phyloP scores from a whole-genome alignment of 495 filamentous ascomycete species.

The Talaromyces stipitatus region DNA sequence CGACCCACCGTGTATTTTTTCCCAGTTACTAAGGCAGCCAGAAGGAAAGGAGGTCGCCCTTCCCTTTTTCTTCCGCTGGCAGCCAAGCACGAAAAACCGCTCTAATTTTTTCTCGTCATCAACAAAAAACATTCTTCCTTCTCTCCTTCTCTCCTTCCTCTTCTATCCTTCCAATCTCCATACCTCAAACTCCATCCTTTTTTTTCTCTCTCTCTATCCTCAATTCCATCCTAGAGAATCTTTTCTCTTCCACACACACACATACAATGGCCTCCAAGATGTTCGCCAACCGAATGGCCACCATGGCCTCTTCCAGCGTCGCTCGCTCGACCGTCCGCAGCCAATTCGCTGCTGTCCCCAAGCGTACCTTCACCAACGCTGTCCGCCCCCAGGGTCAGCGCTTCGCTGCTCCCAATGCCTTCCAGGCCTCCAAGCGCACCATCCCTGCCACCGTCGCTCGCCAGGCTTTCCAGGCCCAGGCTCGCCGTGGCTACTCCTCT shows the following conservation, averaged over 20 bases:
- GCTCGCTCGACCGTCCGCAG: slow-evolving; percentile 60
- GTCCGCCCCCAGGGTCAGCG: slow-evolving; percentile 22
- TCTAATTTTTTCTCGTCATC: slow-evolving; percentile 4
- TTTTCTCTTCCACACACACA: slow-evolving; percentile 25
- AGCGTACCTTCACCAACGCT: slow-evolving; percentile 57
- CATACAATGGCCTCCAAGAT: slow-evolving; percentile 73
- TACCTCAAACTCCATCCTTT: slow-evolving; percentile 13
- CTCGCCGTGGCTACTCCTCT: slow-evolving; percentile 66
- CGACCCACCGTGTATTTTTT: slow-evolving; percentile 3
- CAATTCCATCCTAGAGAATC: slow-evolving; percentile 3
- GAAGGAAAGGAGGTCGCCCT: too few relatives aligned
- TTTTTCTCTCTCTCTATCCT: slow-evolving; percentile 26
- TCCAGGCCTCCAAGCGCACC: slow-evolving; percentile 60
- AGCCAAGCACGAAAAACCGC: neutral
- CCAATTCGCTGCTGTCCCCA: slow-evolving; percentile 52
- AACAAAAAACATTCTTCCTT: slow-evolving; percentile 1
- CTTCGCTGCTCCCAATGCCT: slow-evolving; percentile 15
- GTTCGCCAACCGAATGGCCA: slow-evolving; percentile 20
- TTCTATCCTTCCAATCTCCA: slow-evolving; percentile 3
- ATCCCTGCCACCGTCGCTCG: slow-evolving; percentile 52
- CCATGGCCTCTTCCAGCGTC: slow-evolving; percentile 56
- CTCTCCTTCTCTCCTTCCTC: neutral
- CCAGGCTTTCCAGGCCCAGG: slow-evolving; percentile 52
- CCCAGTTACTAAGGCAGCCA: neutral
- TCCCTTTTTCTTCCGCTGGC: neutral